Conservation (phyloP, 2,329 filamentous ascomycete species). For the Venturia pyrina region DNA sequence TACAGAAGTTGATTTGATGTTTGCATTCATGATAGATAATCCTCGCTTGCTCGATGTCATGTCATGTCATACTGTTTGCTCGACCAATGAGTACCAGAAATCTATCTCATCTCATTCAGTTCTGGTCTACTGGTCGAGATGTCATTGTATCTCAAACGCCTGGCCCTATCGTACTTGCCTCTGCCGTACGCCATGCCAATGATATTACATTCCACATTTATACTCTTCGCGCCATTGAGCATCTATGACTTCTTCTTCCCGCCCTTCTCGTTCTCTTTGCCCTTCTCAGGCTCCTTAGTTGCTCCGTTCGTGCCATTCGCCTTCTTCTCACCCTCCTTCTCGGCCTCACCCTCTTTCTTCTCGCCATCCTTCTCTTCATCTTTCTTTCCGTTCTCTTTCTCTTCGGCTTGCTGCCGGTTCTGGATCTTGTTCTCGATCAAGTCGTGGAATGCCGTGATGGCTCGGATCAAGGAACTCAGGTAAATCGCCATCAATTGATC, state of each 20-base stretch:
- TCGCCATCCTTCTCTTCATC: conserved; percentile 55
- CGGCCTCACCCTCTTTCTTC: conserved; percentile 38
- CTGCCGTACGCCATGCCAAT: background rate
- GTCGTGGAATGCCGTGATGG: conserved; percentile 98
- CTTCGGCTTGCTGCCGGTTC: conserved; percentile 93
- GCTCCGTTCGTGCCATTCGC: conserved; percentile 30
- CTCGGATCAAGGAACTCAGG: conserved; percentile 88
- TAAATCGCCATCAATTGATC: conserved; percentile 99
- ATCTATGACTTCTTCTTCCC: conserved; percentile 17
- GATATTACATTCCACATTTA: background rate
- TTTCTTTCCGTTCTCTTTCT: conserved; percentile 66
- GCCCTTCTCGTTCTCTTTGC: conserved; percentile 47
- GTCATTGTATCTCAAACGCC: background rate
- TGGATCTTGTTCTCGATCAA: conserved; percentile 99
- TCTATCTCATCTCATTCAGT: background rate
- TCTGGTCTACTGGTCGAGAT: background rate
- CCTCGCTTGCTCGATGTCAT: background rate
- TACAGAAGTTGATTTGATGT: background rate
- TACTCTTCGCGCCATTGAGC: background rate
- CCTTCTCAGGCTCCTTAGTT: conserved; percentile 45
- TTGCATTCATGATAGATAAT: background rate
- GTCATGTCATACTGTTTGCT: background rate
- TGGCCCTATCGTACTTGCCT: background rate
- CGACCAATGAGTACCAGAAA: background rate
- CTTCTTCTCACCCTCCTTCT: conserved; percentile 34